These are phyloP conservation scores for Plasmodium fragile DNA, from an alignment of 169 alveolate genomes.

Conservation along the genomic window DNA sequence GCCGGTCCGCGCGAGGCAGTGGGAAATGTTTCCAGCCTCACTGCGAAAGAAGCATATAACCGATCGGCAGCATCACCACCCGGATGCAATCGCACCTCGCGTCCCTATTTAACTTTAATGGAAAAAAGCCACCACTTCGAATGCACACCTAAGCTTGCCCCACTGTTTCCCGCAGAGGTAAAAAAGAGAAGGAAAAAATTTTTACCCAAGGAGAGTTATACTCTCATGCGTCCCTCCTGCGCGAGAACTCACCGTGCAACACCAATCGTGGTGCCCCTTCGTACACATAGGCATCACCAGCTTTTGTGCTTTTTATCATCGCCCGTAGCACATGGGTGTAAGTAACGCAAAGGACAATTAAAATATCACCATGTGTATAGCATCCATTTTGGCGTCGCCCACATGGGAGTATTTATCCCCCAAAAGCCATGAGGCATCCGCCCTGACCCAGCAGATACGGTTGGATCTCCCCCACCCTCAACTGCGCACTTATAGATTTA, in stretches of 20 bases:
- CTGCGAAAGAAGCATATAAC: not conserved
- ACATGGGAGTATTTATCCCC: not conserved
- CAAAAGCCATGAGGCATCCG: not conserved
- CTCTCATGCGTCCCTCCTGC: not conserved
- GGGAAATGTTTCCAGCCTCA: not conserved
- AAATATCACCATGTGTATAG: not conserved
- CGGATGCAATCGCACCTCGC: not conserved
- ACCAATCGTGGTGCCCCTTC: not conserved
- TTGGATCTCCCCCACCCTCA: not conserved
- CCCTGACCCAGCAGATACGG: not conserved
- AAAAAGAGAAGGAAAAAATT: too few species aligned
- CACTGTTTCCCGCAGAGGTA: not conserved
- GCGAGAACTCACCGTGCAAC: not conserved
- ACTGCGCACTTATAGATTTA: not conserved
- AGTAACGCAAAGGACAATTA: not conserved
- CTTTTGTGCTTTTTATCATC: not conserved
- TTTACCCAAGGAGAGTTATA: not conserved
- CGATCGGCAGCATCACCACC: not conserved
- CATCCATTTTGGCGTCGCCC: not conserved
- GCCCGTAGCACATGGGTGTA: not conserved
- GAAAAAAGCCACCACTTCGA: not conserved
- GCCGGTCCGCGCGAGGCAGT: not conserved
- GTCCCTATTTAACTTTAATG: not conserved
- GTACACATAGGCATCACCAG: not conserved
- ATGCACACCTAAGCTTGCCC: not conserved